Evolutionary conservation across 495 filamentous ascomycete genomes (phyloP), one percentile per base, ranked within the genome.

Genomic region (Aspergillus egyptiacus): DNA sequence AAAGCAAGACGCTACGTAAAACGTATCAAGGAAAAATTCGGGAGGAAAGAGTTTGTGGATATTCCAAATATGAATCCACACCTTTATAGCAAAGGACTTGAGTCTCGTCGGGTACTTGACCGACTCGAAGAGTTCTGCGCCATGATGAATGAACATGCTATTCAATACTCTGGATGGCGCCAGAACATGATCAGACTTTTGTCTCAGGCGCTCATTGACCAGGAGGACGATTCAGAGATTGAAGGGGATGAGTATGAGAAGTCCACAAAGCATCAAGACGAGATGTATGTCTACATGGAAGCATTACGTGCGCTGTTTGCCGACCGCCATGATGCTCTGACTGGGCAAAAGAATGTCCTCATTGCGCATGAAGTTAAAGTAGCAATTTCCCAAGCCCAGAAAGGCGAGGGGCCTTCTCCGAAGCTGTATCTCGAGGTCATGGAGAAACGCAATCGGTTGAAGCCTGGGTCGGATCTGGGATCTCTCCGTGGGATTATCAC

Each of bases 241-340:
- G 86, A 89, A 31, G 91, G 93, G 27, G 80, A 96, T 18, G 91
- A 96, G 62, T 94, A 93, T 52, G 87, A 89, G 51, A 78, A 84
- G 13, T 93, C 91, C 2, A 91, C 86, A 0, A 87, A 86, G 61
- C 74, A 84, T 33, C 91, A 96, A 63, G 89, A 94, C 48, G 74
- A 86, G 52, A 81, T 95, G 28, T 86, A 89, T 67, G 86, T 85
- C 14, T 95, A 91, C 60, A 82, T 91, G 51, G 77, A 89, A 50
- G 84, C 80, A 13, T 68, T 96, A 24, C 73, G 87, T 44, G 81
- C 83, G 0, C 72, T 85, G 46, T 76, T 91, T 40, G 83, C 86
- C 10, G 89, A 96, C 64, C 81, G 89, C 17, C 78, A 88, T 46
- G 81, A 85, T 50, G 74, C 80, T 15, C 64, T 96, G 6, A 85